phyloP scores from a whole-genome alignment of 2,329 filamentous ascomycete species.

The Daldinia sp. region DNA sequence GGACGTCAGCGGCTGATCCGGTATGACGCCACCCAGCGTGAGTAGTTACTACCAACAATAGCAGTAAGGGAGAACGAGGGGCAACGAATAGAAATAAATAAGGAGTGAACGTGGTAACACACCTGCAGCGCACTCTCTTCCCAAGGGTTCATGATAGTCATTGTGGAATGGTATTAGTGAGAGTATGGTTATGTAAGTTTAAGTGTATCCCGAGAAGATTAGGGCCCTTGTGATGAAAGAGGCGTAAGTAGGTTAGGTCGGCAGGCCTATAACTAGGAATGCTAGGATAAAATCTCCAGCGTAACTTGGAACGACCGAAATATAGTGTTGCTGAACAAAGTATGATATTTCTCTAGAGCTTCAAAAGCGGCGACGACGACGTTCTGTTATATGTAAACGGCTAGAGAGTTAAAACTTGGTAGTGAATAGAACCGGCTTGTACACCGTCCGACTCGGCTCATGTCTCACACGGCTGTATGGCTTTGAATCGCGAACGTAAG shows the following conservation, averaged over 20 bases:
- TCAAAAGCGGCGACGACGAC: background rate
- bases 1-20: constrained; percentile 17
- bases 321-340: background rate
- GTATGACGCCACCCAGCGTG: constrained; percentile 18
- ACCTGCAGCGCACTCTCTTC: constrained; percentile 52
- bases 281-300: background rate
- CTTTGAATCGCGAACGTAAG: constrained; percentile 19
- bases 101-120: constrained; percentile 27
- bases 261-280: constrained; percentile 5
- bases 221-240: constrained; percentile 3
- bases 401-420: background rate
- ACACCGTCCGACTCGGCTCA: constrained; percentile 24
- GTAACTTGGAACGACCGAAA: background rate
- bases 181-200: background rate
- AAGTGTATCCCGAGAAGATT: background rate
- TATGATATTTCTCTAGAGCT: background rate
- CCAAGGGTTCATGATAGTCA: constrained; percentile 51
- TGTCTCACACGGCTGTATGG: constrained; percentile 16
- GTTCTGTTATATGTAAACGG: constrained; percentile 10
- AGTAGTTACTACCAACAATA: background rate
- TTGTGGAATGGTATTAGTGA: constrained; percentile 14
- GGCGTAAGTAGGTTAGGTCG: background rate
- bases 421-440: constrained; percentile 3
- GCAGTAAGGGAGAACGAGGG: background rate
- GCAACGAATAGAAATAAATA: background rate